These are phyloP conservation scores for Babesia divergens DNA, from an alignment of 169 alveolate genomes.

Conservation along the genomic window DNA sequence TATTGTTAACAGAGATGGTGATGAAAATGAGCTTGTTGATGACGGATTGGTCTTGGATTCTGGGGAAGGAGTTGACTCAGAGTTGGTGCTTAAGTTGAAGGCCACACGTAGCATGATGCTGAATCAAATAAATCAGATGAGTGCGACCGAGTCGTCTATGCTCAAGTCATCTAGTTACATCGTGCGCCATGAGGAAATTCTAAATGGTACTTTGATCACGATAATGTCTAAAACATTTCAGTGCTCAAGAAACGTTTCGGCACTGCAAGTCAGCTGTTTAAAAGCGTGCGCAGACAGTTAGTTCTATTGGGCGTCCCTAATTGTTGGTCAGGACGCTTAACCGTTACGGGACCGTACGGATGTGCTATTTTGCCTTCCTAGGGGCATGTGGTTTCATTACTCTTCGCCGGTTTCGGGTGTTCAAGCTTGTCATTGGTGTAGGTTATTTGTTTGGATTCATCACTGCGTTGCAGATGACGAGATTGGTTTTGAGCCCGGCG, in stretches of 20 bases:
- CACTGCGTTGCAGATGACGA: neutral
- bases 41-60: neutral
- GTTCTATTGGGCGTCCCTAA: neutral
- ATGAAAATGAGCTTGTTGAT: neutral
- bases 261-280: slow-evolving; percentile 27
- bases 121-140: slow-evolving; percentile 57
- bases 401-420: slow-evolving; percentile 46
- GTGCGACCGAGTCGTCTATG: slow-evolving; percentile 59
- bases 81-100: slow-evolving; percentile 39
- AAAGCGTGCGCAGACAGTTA: slow-evolving; percentile 35
- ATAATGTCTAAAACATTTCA: neutral
- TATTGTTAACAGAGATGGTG: slow-evolving; percentile 1
- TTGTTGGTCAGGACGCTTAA: slow-evolving; percentile 31
- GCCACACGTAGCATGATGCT: slow-evolving; percentile 66
- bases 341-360: slow-evolving; percentile 60
- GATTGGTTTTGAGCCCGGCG: neutral
- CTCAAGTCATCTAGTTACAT: slow-evolving; percentile 55
- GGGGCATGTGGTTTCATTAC: slow-evolving; percentile 45
- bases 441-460: neutral
- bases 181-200: slow-evolving; percentile 38
- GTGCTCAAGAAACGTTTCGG: slow-evolving; percentile 50
- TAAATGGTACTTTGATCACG: neutral
- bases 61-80: neutral
- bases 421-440: slow-evolving; percentile 31
- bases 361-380: slow-evolving; percentile 49